phyloP scores from a whole-genome alignment of 495 filamentous ascomycete genomes.

The Penicillium daleae region DNA sequence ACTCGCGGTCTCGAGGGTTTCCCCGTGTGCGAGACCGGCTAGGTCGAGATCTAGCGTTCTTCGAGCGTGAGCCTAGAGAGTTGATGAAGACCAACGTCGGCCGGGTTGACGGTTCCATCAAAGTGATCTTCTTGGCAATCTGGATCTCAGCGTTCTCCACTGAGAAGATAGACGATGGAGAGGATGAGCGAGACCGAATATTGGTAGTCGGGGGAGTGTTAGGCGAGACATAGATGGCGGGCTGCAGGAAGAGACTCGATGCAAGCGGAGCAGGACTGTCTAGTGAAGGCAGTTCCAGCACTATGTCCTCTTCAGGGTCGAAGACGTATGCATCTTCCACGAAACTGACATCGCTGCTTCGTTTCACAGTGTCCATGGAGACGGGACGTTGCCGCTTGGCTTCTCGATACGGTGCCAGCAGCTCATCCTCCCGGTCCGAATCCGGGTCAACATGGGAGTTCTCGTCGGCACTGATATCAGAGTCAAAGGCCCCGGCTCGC shows the following conservation, averaged over 20 bases:
- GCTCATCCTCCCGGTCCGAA: slow-evolving; percentile 30
- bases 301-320: slow-evolving; percentile 41
- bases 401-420: slow-evolving; percentile 29
- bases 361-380: slow-evolving; percentile 48
- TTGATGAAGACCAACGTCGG: slow-evolving; percentile 47
- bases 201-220: slow-evolving; percentile 23
- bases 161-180: slow-evolving; percentile 39
- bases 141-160: slow-evolving; percentile 43
- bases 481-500: slow-evolving; percentile 32
- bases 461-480: slow-evolving; percentile 40
- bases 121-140: slow-evolving; percentile 42
- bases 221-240: slow-evolving; percentile 38
- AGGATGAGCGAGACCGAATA: slow-evolving; percentile 32
- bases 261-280: slow-evolving; percentile 37
- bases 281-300: slow-evolving; percentile 45
- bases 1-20: slow-evolving; percentile 24
- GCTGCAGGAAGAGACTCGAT: slow-evolving; percentile 40
- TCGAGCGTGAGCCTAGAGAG: slow-evolving; percentile 26
- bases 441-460: slow-evolving; percentile 32
- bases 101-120: slow-evolving; percentile 38
- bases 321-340: slow-evolving; percentile 42
- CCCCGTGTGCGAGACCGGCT: slow-evolving; percentile 23
- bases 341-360: slow-evolving; percentile 42
- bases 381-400: slow-evolving; percentile 39
- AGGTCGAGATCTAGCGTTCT: slow-evolving; percentile 16